Evolutionary conservation across 2,329 filamentous ascomycete genomes (phyloP).

Genomic region (Epichloe coenophiala): DNA sequence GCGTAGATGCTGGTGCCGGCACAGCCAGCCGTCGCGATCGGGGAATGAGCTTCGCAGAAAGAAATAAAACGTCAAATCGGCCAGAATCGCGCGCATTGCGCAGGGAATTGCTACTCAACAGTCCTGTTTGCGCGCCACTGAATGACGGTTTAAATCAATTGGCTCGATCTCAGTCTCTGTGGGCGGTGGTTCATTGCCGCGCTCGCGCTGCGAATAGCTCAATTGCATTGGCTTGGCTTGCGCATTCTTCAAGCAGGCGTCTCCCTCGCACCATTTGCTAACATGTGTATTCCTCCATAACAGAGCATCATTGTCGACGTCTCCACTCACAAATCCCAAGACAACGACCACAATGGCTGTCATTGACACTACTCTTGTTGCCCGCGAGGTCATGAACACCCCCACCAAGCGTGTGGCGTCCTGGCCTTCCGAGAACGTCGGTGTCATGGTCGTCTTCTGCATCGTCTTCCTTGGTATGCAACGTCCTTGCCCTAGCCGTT

Average conservation of each 20-base stretch:
- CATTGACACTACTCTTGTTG: constrained; percentile 22
- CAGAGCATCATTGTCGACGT: neutral
- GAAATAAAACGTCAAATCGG: neutral
- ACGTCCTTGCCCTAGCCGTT: neutral
- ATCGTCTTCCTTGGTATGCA: constrained; percentile 27
- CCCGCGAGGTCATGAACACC: constrained; percentile 19
- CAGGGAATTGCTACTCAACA: neutral
- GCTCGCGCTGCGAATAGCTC: neutral
- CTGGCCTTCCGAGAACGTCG: constrained; percentile 25
- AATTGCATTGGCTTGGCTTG: neutral
- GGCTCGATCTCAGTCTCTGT: neutral
- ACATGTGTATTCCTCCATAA: neutral
- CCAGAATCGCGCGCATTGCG: neutral
- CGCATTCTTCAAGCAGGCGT: neutral
- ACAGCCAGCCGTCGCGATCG: neutral
- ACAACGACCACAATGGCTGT: constrained; percentile 25
- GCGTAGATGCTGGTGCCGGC: neutral
- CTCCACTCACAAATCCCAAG: neutral
- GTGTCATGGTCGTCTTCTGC: constrained; percentile 30
- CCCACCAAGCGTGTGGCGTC: constrained; percentile 27
- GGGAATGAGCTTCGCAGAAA: neutral
- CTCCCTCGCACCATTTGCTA: neutral
- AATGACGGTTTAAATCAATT: neutral
- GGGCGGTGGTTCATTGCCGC: neutral
- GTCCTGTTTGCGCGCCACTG: neutral